phyloP scores from a whole-genome alignment of 1,284 basidiomycete species.

The Naganishia albida region DNA sequence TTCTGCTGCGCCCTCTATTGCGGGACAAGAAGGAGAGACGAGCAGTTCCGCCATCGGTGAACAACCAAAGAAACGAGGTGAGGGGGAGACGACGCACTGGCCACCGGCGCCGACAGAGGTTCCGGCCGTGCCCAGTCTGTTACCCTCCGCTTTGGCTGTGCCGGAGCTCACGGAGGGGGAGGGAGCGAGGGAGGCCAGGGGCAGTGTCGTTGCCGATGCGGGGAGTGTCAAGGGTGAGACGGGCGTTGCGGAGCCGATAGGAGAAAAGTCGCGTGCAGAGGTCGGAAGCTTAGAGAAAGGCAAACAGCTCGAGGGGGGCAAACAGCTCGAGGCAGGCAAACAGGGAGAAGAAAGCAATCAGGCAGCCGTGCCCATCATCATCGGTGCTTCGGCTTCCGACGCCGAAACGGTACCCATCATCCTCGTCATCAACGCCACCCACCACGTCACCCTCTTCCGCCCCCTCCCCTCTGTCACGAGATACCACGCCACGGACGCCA shows the following conservation, averaged over 20 bases:
- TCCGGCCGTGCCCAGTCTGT: conserved; percentile 28
- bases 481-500: background rate
- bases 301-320: background rate
- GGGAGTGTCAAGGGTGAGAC: conserved; percentile 13
- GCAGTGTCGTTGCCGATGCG: conserved; percentile 17
- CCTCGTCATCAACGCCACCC: conserved; percentile 10
- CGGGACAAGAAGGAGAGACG: background rate
- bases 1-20: background rate
- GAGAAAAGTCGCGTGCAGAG: background rate
- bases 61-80: no score
- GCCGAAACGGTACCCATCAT: conserved; percentile 14
- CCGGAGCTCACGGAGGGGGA: background rate
- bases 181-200: background rate
- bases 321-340: background rate
- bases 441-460: conserved; percentile 24
- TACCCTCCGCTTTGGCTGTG: conserved; percentile 21
- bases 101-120: conserved; percentile 33
- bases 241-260: background rate
- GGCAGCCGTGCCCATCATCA: background rate
- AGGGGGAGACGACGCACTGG: conserved; percentile 1
- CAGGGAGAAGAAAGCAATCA: background rate
- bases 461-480: conserved; percentile 19
- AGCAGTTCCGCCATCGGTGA: background rate
- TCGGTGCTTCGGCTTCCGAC: background rate
- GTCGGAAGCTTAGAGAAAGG: background rate